A percentile compares a stretch with the other conserved stretches of the same genome.
Conservation (phyloP, 2,329 filamentous ascomycete species). For the Pestalotiopsis sp. region DNA sequence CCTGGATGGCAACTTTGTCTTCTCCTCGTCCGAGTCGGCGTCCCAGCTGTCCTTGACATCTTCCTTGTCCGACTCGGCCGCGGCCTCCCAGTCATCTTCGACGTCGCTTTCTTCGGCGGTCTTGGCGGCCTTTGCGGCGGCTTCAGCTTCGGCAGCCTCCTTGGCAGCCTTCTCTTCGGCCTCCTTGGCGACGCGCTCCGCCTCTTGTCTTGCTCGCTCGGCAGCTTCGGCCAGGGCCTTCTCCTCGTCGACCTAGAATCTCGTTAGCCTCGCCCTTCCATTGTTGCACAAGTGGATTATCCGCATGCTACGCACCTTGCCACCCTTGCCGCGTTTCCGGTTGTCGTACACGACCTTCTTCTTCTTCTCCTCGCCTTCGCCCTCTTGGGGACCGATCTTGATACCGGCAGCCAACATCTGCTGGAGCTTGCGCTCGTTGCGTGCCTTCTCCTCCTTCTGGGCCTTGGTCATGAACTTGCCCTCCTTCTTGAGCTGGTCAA, state of each 20-base stretch:
- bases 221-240: slow-evolving; percentile 77
- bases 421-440: slow-evolving; percentile 78
- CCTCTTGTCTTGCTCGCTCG: slow-evolving; percentile 69
- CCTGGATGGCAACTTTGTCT: slow-evolving; percentile 33
- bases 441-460: slow-evolving; percentile 79
- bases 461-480: slow-evolving; percentile 87
- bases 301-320: slow-evolving; percentile 50
- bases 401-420: slow-evolving; percentile 82
- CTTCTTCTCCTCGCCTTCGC: slow-evolving; percentile 62
- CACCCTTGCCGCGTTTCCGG: slow-evolving; percentile 71
- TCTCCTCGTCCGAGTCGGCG: slow-evolving; percentile 76
- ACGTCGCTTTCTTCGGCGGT: slow-evolving; percentile 61
- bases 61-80: slow-evolving; percentile 74
- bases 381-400: slow-evolving; percentile 66
- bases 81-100: slow-evolving; percentile 87
- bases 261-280: slow-evolving; percentile 10
- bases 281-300: background rate
- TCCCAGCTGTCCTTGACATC: slow-evolving; percentile 96
- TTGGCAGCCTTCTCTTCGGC: slow-evolving; percentile 62
- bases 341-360: slow-evolving; percentile 77
- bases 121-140: slow-evolving; percentile 54
- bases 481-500: slow-evolving; percentile 86
- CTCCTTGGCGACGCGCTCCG: slow-evolving; percentile 66
- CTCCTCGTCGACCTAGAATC: slow-evolving; percentile 69
- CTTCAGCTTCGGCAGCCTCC: slow-evolving; percentile 60